Percentiles rank a stretch among this genome's conserved stretches.
These are phyloP conservation scores for Talaromyces sp. DNA, from an alignment of 2,329 filamentous ascomycete genomes.

Conservation along the genomic window DNA sequence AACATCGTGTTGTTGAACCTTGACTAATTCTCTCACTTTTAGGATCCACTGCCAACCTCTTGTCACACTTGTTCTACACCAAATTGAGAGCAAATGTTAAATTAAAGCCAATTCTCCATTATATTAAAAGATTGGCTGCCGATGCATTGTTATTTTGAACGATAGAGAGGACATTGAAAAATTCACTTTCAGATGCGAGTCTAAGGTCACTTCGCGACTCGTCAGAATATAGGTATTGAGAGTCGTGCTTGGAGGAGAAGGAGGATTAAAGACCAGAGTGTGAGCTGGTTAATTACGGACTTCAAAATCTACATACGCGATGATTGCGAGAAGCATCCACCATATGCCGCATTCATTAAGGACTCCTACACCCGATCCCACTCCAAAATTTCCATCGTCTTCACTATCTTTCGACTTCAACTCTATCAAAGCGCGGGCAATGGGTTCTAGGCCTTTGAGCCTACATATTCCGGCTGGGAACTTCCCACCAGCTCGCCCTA, in stretches of 20 bases:
- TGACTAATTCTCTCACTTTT: constrained; percentile 12
- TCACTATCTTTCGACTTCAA: constrained; percentile 44
- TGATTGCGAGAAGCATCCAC: constrained; percentile 39
- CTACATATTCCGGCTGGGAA: constrained; percentile 39
- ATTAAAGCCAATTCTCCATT: neutral
- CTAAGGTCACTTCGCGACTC: neutral
- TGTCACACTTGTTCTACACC: constrained; percentile 5
- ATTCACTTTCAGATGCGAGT: constrained; percentile 11
- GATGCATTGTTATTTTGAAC: neutral
- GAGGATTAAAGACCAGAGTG: constrained; percentile 10
- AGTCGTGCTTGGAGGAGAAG: constrained; percentile 6
- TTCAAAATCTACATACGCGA: constrained; percentile 32
- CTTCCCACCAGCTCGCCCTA: constrained; percentile 57
- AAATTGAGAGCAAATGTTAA: neutral
- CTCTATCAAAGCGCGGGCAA: constrained; percentile 34
- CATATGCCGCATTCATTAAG: constrained; percentile 36
- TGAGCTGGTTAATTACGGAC: constrained; percentile 12
- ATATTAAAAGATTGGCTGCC: neutral
- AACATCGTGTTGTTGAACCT: constrained; percentile 3
- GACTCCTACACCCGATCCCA: constrained; percentile 42
- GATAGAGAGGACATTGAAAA: neutral
- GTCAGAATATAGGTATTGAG: constrained; percentile 5
- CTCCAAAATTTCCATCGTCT: constrained; percentile 43
- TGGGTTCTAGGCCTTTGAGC: constrained; percentile 47
- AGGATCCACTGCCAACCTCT: neutral